Base-by-base conservation (phyloP, 352 stramenopile genomes). In the Pythium apleroticum region DNA sequence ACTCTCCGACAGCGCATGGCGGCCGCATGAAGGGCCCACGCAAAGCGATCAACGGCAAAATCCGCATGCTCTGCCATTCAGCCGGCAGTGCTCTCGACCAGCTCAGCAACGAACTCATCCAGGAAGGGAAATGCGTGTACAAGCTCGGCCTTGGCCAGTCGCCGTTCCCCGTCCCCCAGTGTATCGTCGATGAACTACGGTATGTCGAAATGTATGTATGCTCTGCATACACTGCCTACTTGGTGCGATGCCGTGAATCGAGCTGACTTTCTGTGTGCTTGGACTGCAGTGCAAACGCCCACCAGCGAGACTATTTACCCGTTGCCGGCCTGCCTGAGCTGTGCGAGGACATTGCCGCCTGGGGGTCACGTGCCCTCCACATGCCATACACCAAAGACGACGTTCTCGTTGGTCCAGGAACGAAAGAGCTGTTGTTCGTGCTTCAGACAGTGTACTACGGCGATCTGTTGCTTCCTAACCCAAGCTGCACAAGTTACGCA, bases 361-460 rank as follows among this genome's bases (percentile, higher is more conserved):
- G 85, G 84, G 86, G 78, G 0, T 74, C 82, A 0, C 63, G 78
- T 57, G 73, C 71, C 15, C 59, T 95, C 15, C 71, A 87, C 35
- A 60, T 93, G 8, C 63, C 79, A 0, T 94, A 89, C 73, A 83
- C 80, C 5, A 71, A 74, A 22, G 84, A 96, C 45, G 85, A 95
- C 62, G 84, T 96, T 20, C 76, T 96, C 27, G 80, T 96, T 4
- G 88, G 88, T 6, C 88, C 88, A n/a, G 88, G 88, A n/a, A 95
- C 86, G 0, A 96, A 96, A 58, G 88, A 96, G 63, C 71, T 96
- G 12, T 66, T 96, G 4, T 96, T 94, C 52, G 84, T 96, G n/a
- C 72, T 96, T 22, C 88, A 96, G 66, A 95, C 84, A 0, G 86
- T 95, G 31, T 95, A 95, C 53, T 95, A 96, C 67, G 88, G 86